Conservation (phyloP, 257 asterid species). For the Fraxinus pennsylvanica region DNA sequence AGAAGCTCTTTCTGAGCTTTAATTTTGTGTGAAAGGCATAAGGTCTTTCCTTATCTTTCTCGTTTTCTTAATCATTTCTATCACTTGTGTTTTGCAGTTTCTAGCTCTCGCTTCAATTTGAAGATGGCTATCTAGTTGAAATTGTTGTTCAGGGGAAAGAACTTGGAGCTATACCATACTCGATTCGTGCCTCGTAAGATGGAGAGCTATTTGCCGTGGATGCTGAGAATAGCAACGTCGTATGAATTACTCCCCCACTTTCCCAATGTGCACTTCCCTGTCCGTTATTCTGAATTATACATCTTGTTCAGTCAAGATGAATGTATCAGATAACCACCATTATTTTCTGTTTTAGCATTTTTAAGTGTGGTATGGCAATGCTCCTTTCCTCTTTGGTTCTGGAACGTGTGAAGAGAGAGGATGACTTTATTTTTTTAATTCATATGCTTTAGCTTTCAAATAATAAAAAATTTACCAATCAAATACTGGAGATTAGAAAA, state of each 20-base stretch:
- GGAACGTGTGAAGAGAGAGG: neutral
- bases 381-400: constrained; percentile 3
- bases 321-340: neutral
- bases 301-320: constrained; percentile 8
- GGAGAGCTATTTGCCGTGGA: constrained; percentile 97
- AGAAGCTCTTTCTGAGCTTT: constrained; percentile 21
- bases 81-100: constrained; percentile 47
- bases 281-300: constrained; percentile 5
- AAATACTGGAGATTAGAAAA: no score
- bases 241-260: constrained; percentile 80
- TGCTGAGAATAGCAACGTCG: constrained; percentile 82
- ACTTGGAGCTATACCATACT: constrained; percentile 79
- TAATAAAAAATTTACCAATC: neutral
- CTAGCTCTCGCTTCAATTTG: constrained; percentile 79
- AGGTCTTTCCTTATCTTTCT: constrained; percentile 48
- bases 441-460: neutral
- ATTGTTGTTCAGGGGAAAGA: constrained; percentile 92
- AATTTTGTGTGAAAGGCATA: constrained; percentile 37
- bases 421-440: neutral
- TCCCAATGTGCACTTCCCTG: constrained; percentile 72
- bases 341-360: neutral
- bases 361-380: neutral
- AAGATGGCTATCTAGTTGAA: constrained; percentile 91
- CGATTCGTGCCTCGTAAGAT: constrained; percentile 76
- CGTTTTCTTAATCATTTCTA: constrained; percentile 38